Evolutionary conservation across 73 alveolate species (phyloP), one percentile per base, ranked within the genome.

Genomic region (Paramecium bursaria): DNA sequence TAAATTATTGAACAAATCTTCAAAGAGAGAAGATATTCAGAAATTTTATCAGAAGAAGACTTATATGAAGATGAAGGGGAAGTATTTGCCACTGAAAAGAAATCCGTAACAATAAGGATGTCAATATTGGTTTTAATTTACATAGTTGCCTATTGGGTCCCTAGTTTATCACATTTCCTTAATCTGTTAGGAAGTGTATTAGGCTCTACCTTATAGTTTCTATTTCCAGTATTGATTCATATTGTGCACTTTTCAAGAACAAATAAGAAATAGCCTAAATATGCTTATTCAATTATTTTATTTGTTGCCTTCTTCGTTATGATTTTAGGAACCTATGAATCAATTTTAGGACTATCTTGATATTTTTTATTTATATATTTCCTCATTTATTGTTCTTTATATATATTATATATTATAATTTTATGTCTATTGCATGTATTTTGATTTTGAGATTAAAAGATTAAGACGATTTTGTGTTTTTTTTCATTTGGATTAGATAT

Each of bases 91-190:
- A 47, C 22, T 19, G 35, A 44, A 0, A 31, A 31, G 44, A 19
- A 39, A 3, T 26, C 33, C 22, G 44, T 67, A 30, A 7, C 21
- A 7, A 67, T 67, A 3, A 67, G 82, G 44, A 67, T 47, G 17
- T 4, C 33, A 0, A 29, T 47, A 2, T 39, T 67, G 82, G 44
- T 67, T 4, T 67, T 22, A 4, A 67, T 67, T 25, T 67, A 67
- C 27, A 39, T 67, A 1, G 44, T 67, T 11, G 82, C 82, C 1
- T 67, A 67, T 25, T 67, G 44, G 19, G 82, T 67, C 4, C 82
- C 82, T 31, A 53, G 44, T 67, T 23, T 67, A 17, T 67, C 82
- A 21, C 82, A 67, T 14, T 67, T 67, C 44, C 10, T 67, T 10
- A 67, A 67, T 42, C 21, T 67, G 10, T 39, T 67, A 47, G 82